A percentile compares a stretch with the other conserved stretches of the same genome.
Conservation (phyloP, 208 protist species). For the Phytomonas sp. region DNA sequence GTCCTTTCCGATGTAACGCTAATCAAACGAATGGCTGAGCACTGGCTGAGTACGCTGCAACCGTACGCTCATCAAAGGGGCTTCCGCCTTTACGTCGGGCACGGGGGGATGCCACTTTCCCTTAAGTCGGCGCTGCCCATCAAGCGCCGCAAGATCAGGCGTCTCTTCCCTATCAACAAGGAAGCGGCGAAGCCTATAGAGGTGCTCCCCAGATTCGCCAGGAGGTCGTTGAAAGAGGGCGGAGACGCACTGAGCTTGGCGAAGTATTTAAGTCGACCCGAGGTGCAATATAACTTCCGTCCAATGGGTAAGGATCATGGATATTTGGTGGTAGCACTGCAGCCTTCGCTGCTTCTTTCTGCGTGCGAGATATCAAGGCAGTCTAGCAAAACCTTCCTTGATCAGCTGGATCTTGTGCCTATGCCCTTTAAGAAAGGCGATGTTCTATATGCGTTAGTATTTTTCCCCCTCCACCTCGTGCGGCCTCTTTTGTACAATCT, state of each 20-base stretch:
- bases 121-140: conserved; percentile 16
- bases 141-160: background rate
- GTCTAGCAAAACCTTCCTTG: conserved; percentile 4
- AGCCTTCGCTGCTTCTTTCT: conserved; percentile 16
- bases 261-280: conserved; percentile 11
- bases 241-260: background rate
- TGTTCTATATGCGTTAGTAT: conserved; percentile 37
- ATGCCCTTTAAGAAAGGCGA: conserved; percentile 29
- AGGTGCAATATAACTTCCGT: conserved; percentile 28
- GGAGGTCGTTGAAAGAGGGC: background rate
- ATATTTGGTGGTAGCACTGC: conserved; percentile 26
- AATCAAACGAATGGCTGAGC: conserved; percentile 18
- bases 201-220: background rate
- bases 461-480: conserved; percentile 67
- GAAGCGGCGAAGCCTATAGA: background rate
- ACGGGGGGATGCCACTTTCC: conserved; percentile 16
- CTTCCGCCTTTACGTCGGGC: conserved; percentile 24
- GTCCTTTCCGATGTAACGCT: conserved; percentile 19
- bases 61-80: background rate
- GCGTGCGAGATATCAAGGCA: background rate
- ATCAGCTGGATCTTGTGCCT: background rate
- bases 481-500: conserved; percentile 57
- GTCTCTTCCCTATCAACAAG: background rate
- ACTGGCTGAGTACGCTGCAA: conserved; percentile 12
- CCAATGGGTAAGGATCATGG: conserved; percentile 31